Percentiles rank a stretch among this genome's conserved stretches.
phyloP scores from a whole-genome alignment of 1,284 basidiomycete genomes.

The Cryptococcus deneoformans region DNA sequence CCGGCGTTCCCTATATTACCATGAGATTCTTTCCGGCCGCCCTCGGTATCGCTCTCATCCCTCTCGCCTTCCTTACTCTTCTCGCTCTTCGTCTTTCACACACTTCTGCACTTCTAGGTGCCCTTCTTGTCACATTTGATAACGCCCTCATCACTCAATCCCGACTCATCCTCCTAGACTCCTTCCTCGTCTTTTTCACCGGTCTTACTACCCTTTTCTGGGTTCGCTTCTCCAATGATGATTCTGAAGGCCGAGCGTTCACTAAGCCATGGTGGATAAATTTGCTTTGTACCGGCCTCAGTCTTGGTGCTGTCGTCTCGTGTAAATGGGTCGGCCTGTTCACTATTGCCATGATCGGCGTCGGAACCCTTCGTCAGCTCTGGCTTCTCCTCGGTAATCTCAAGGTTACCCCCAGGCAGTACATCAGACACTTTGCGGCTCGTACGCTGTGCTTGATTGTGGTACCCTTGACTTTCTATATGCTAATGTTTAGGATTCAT shows the following conservation, averaged over 20 bases:
- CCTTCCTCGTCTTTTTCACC: slow-evolving; percentile 96
- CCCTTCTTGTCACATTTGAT: slow-evolving; percentile 92
- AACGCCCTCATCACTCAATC: slow-evolving; percentile 96
- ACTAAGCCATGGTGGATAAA: slow-evolving; percentile 88
- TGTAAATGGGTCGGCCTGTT: slow-evolving; percentile 99
- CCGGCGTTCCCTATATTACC: slow-evolving; percentile 84
- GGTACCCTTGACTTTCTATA: slow-evolving; percentile 84
- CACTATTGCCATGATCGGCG: slow-evolving; percentile 93
- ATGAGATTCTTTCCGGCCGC: slow-evolving; percentile 91
- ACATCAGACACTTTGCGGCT: slow-evolving; percentile 81
- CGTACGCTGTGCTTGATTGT: slow-evolving; percentile 84
- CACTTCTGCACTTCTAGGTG: slow-evolving; percentile 83
- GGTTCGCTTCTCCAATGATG: slow-evolving; percentile 87
- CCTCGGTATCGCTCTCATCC: slow-evolving; percentile 87
- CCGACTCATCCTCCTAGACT: slow-evolving; percentile 94
- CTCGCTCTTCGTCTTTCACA: slow-evolving; percentile 86
- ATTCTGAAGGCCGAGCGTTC: slow-evolving; percentile 65
- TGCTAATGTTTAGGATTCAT: slow-evolving; percentile 93
- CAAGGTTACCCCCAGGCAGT: slow-evolving; percentile 69
- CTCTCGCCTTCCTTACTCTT: slow-evolving; percentile 89
- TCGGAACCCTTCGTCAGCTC: slow-evolving; percentile 79
- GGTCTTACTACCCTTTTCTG: slow-evolving; percentile 84
- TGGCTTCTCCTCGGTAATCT: slow-evolving; percentile 90
- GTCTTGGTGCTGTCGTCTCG: slow-evolving; percentile 85
- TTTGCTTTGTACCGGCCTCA: slow-evolving; percentile 82